Conservation (phyloP, 73 alveolate species). For the Loxodes magnus region DNA sequence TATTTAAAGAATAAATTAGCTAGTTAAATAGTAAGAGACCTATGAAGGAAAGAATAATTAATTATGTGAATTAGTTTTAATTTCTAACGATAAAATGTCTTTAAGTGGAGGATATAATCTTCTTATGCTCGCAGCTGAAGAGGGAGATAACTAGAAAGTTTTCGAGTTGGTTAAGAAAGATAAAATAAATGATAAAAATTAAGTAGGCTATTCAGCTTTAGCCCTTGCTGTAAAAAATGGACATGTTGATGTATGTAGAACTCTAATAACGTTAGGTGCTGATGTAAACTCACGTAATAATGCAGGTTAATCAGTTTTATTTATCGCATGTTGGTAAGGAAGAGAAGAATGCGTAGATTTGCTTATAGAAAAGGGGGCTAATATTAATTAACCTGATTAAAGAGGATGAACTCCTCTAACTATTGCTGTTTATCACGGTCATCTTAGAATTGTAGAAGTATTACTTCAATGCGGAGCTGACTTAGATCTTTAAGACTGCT, state of each 20-base stretch:
- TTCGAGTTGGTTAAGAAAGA: neutral
- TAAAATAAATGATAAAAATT: constrained; percentile 12
- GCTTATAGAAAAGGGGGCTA: constrained; percentile 17
- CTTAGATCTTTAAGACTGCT: neutral
- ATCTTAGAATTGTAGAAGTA: neutral
- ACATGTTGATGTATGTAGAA: constrained; percentile 6
- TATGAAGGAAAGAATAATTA: too few species aligned
- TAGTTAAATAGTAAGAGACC: too few species aligned
- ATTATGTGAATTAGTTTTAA: too few species aligned
- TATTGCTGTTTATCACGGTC: constrained; percentile 8
- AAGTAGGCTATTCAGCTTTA: constrained; percentile 28
- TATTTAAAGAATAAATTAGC: too few species aligned
- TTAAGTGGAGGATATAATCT: constrained; percentile 43
- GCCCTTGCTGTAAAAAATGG: constrained; percentile 19
- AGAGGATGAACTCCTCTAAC: constrained; percentile 53
- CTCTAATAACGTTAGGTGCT: constrained; percentile 24
- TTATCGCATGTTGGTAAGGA: constrained; percentile 27
- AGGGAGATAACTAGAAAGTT: constrained; percentile 16
- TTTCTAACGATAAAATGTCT: too few species aligned
- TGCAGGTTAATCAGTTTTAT: constrained; percentile 27
- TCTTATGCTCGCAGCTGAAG: constrained; percentile 22
- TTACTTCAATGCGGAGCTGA: constrained; percentile 3
- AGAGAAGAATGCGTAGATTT: constrained; percentile 13
- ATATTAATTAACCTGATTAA: constrained; percentile 23
- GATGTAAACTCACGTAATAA: constrained; percentile 24